These are phyloP conservation scores for Eleusine indica DNA, from an alignment of 176 grass and related monocot species.

Conservation along the genomic window DNA sequence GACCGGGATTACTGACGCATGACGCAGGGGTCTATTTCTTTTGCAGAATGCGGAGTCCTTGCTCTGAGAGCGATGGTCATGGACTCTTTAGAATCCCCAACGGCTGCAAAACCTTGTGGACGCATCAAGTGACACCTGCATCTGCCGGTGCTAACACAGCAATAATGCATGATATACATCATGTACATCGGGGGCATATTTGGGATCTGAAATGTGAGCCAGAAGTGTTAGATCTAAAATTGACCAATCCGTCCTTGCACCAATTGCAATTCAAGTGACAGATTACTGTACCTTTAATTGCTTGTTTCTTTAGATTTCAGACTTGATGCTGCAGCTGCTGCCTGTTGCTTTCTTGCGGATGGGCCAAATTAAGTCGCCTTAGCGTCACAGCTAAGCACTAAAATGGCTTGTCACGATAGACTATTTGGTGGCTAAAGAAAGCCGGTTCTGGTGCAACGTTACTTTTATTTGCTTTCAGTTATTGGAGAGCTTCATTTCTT, in stretches of 20 bases:
- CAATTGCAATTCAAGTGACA: neutral
- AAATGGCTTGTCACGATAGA: constrained; percentile 1
- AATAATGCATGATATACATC: constrained; percentile 42
- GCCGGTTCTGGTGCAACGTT: neutral
- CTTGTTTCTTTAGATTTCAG: constrained; percentile 15
- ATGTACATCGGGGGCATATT: constrained; percentile 8
- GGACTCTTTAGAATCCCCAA: neutral
- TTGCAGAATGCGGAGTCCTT: constrained; percentile 18
- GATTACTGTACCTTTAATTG: constrained; percentile 31
- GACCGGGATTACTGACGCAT: constrained; percentile 20
- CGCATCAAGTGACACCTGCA: constrained; percentile 46
- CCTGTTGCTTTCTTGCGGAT: constrained; percentile 26
- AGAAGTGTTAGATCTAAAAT: constrained; percentile 22
- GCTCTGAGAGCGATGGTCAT: constrained; percentile 35
- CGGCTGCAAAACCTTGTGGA: constrained; percentile 32
- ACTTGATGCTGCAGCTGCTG: neutral
- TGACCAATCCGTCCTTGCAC: constrained; percentile 19
- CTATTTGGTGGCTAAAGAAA: constrained; percentile 31
- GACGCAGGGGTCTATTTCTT: constrained; percentile 35
- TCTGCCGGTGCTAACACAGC: constrained; percentile 38
- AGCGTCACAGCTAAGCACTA: constrained; percentile 12
- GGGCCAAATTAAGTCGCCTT: neutral
- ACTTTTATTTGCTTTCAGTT: neutral
- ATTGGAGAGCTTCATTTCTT: neutral
- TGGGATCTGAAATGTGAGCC: constrained; percentile 12